Base-by-base conservation (phyloP, 768 basidiomycete species). In the Kwoniella dendrophila region DNA sequence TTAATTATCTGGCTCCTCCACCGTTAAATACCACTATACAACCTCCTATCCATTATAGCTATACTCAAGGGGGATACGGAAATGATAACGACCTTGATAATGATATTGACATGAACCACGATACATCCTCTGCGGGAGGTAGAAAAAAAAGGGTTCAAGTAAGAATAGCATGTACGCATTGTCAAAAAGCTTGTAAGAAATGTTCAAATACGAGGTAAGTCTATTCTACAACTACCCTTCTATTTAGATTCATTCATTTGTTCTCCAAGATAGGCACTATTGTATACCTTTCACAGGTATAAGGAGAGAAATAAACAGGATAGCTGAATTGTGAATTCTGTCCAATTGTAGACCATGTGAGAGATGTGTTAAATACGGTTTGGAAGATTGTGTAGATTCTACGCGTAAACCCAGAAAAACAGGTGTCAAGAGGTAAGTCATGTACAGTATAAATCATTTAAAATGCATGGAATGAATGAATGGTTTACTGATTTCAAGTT, bases 171-270 rank as follows among this genome's bases (percentile, higher is more conserved):
- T 78, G 76, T 64, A 78, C 72, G 32, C 70, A 75, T 55, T 78
- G 76, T 62, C 76, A 78, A 32, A 75, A 74, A 50, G 76, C 76
- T 36, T 78, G 76, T 60, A 78, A 78, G 66, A 75, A 74, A 58
- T 78, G 76, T 51, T 76, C 74, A 0, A 73, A 76, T 47, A 74
- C 68, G 12, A 66, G 76, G 76, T 77, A 41, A 61, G 70, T 67
- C 33, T 16, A 27, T 6, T 11, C 20, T 43, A 12, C 29, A 50
- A 16, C 48, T 27, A 50, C 34, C 29, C 20, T 14, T 34, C n/a
- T n/a, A n/a, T n/a, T n/a, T n/a, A n/a, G n/a, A n/a, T n/a, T n/a
- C n/a, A n/a, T n/a, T n/a, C n/a, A n/a, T n/a, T n/a, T n/a, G n/a
- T n/a, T n/a, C n/a, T n/a, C n/a, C n/a, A n/a, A n/a, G n/a, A n/a